Base-by-base conservation (phyloP, 441 rosid genomes). In the Breynia disticha region DNA sequence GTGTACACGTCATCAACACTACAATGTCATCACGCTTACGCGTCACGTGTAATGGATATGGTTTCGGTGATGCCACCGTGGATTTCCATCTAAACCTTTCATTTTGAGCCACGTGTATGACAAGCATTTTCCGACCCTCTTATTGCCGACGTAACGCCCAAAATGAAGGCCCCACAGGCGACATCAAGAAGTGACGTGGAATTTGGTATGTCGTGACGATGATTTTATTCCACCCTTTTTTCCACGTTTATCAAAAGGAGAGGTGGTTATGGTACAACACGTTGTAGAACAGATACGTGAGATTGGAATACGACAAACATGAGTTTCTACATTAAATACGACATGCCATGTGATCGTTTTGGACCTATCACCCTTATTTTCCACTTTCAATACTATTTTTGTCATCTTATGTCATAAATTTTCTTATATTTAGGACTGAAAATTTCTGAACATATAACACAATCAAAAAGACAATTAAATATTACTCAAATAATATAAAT, bases 21-120 rank as follows among this genome's bases (percentile, higher is more conserved):
- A 28, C 35, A 28, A 28, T 28, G 35, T 28, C 8, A 0, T 28
- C 35, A 28, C 8, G 35, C 35, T 28, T 9, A 28, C 8, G 35
- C 35, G 35, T 5, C 35, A 28, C 35, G 35, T 28, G 35, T 28
- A 28, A 28, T 28, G 35, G 32, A 28, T 28, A 28, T 0, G 7
- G 1, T 28, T 9, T 28, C 35, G 35, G 35, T 9, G 35, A 28
- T 28, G 35, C 35, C 35, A 28, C 35, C 35, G 35, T 41, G 13
- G 13, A 4, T 41, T 39, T 41, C 44, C 16, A 35, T 52, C 11
- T 24, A 1, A 21, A 12, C 41, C 52, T 19, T 41, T 60, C 61
- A n/a, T 16, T 37, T 51, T 28, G 48, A 19, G 22, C 66, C 73
- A 64, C 64, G 60, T 61, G 55, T 32, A 15, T 3, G 6, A 41